Conservation (phyloP, 179 eudicot genomes). For the Vitellaria paradoxa region DNA sequence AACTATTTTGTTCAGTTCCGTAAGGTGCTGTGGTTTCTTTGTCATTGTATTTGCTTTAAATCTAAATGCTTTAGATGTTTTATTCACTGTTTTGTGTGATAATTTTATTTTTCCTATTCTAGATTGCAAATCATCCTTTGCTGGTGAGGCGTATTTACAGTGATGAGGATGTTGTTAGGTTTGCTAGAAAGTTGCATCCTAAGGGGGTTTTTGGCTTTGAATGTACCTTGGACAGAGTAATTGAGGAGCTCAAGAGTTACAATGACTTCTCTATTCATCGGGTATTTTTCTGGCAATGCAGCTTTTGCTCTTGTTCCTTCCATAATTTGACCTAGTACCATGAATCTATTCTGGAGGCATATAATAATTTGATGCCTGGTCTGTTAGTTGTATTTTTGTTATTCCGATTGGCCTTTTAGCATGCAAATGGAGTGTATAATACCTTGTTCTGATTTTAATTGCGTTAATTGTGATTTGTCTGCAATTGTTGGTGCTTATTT, state of each 20-base stretch:
- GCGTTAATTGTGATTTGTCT: neutral
- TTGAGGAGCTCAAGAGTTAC: conserved; percentile 87
- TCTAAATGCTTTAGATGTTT: neutral
- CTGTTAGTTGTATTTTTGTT: neutral
- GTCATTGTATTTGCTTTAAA: conserved; percentile 5
- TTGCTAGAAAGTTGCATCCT: conserved; percentile 74
- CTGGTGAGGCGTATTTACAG: conserved; percentile 84
- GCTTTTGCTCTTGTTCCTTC: neutral
- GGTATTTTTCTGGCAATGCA: conserved; percentile 37
- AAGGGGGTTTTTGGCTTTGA: conserved; percentile 93
- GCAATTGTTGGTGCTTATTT: neutral
- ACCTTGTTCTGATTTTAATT: neutral
- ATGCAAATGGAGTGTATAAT: neutral
- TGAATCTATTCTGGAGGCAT: neutral
- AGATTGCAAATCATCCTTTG: conserved; percentile 99
- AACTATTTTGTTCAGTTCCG: conserved; percentile 96
- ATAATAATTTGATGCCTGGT: neutral
- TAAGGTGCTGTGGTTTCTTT: conserved; percentile 48
- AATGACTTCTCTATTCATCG: conserved; percentile 86
- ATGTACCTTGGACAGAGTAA: conserved; percentile 84
- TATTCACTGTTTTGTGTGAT: conserved; percentile 9
- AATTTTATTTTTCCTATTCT: conserved; percentile 19
- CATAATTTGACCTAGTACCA: neutral
- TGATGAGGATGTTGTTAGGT: conserved; percentile 70
- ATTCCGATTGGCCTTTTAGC: neutral